Percentiles rank a stretch among this genome's conserved stretches.
These are phyloP conservation scores for Diversispora epigaea DNA, from an alignment of 192 early-diverging fungal species.

Conservation along the genomic window DNA sequence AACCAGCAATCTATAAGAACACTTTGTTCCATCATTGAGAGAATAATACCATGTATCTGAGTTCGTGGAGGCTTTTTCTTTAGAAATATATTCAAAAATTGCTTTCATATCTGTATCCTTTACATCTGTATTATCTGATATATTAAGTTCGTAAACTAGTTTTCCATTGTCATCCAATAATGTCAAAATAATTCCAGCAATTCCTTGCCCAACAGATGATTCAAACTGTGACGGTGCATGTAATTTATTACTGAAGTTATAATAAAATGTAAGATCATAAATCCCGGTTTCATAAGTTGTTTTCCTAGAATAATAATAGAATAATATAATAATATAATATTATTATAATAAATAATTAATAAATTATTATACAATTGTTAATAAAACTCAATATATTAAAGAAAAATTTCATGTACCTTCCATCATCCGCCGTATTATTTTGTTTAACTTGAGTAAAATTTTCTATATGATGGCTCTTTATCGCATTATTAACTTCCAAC, in stretches of 20 bases:
- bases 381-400: not conserved
- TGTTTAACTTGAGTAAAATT: constrained; percentile 32
- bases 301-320: not conserved
- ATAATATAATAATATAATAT: not conserved
- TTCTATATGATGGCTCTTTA: constrained; percentile 44
- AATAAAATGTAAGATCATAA: constrained; percentile 53
- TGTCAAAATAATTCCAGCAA: constrained; percentile 55
- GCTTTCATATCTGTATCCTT: constrained; percentile 38
- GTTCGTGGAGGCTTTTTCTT: not conserved
- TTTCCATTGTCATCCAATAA: constrained; percentile 40
- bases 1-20: constrained; percentile 43
- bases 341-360: not conserved
- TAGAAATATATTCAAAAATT: constrained; percentile 35
- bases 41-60: not conserved
- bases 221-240: constrained; percentile 43
- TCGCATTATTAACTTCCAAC: constrained; percentile 39
- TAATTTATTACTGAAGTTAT: constrained; percentile 44
- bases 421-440: constrained; percentile 11
- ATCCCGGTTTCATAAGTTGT: constrained; percentile 38
- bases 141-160: constrained; percentile 42
- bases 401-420: not conserved
- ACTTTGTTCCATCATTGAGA: not conserved
- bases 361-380: not conserved
- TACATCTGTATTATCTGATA: constrained; percentile 20
- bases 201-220: constrained; percentile 48